Conservation (phyloP, 73 alveolate genomes). For the Symbiodinium pilosum region DNA sequence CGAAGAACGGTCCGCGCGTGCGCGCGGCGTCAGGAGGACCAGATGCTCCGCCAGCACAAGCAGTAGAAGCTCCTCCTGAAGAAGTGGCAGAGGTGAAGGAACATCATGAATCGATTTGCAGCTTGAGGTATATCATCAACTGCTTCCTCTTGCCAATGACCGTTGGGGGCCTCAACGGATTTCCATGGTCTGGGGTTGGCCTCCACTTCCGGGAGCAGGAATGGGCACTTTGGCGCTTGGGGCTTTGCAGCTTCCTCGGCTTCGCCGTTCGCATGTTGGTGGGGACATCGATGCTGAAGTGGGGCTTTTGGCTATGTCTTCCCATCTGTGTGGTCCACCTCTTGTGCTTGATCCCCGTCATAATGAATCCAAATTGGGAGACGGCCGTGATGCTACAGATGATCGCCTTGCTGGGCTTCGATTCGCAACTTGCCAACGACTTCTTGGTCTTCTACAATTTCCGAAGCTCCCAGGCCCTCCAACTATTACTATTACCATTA, state of each 20-base stretch:
- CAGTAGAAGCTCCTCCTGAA: neutral
- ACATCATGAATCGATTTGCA: neutral
- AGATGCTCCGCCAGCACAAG: constrained; percentile 9
- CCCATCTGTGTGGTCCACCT: constrained; percentile 10
- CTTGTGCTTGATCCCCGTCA: neutral
- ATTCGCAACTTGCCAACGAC: neutral
- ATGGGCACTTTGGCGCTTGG: neutral
- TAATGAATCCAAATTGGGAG: neutral
- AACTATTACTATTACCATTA: neutral
- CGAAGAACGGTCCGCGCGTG: neutral
- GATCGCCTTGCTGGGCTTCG: constrained; percentile 12
- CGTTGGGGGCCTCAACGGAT: neutral
- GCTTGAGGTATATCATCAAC: neutral
- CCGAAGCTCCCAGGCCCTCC: neutral
- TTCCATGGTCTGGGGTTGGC: constrained; percentile 4
- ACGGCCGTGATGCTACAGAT: constrained; percentile 5
- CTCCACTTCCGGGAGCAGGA: constrained; percentile 16
- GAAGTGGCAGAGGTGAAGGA: constrained; percentile 1
- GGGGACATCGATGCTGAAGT: constrained; percentile 13
- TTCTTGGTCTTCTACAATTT: neutral
- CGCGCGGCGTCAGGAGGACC: constrained; percentile 17
- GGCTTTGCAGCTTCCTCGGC: constrained; percentile 12
- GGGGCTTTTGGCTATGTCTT: neutral
- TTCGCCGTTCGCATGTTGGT: neutral
- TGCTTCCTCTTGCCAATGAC: neutral